Percentiles rank a stretch among this genome's conserved stretches.
Conservation (phyloP, 495 filamentous ascomycete genomes). For the Tuber calosporum region DNA sequence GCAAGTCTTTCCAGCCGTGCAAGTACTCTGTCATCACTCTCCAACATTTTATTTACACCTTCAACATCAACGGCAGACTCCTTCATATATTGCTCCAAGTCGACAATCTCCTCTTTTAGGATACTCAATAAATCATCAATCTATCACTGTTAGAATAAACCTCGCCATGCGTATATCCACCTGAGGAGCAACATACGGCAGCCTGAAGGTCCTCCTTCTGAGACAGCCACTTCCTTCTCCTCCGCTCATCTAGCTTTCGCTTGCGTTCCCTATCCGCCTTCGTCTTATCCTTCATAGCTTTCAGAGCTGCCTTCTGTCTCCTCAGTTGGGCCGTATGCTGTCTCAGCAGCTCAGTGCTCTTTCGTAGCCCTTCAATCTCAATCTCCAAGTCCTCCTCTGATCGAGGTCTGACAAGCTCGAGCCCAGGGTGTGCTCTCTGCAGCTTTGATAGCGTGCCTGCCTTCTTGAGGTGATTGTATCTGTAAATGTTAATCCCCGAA, state of each 20-base stretch:
- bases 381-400: slow-evolving; percentile 24
- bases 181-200: slow-evolving; percentile 9
- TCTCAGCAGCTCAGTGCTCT: slow-evolving; percentile 26
- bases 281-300: slow-evolving; percentile 17
- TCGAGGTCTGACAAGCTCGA: slow-evolving; percentile 29
- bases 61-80: slow-evolving; percentile 21
- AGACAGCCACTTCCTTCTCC: slow-evolving; percentile 28
- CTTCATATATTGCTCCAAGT: slow-evolving; percentile 27
- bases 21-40: slow-evolving; percentile 39
- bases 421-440: slow-evolving; percentile 29
- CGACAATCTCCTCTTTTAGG: slow-evolving; percentile 33
- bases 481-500: slow-evolving; percentile 9
- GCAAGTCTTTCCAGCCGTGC: slow-evolving; percentile 34
- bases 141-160: slow-evolving; percentile 8
- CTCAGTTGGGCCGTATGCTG: slow-evolving; percentile 31
- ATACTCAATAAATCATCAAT: slow-evolving; percentile 40
- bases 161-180: not conserved
- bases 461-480: slow-evolving; percentile 39
- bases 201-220: slow-evolving; percentile 32
- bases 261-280: slow-evolving; percentile 18
- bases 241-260: slow-evolving; percentile 25
- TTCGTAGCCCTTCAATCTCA: slow-evolving; percentile 27
- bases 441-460: slow-evolving; percentile 31
- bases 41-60: slow-evolving; percentile 27
- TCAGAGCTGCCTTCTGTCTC: slow-evolving; percentile 20